Evolutionary conservation across 1,284 basidiomycete genomes (phyloP), one percentile per base, ranked within the genome.

Genomic region (Peniophora sp.): DNA sequence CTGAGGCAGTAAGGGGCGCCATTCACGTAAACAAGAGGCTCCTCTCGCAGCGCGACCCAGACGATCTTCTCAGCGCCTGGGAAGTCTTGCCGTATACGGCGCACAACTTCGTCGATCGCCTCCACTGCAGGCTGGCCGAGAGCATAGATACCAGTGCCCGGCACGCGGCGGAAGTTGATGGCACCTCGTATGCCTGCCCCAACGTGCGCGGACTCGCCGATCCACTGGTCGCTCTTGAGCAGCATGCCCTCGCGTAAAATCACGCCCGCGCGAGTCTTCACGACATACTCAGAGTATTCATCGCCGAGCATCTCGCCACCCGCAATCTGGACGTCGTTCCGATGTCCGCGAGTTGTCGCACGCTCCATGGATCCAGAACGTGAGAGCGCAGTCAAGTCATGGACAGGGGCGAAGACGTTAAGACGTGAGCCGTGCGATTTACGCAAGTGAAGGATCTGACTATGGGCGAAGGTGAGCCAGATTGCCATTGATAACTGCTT

Each of bases 1-100:
- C 91, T 74, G 63, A 89, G 66, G 58, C 88, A 90, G 60, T 87
- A 89, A 1, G 87, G 88, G 10, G 83, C 80, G 35, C 90, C 92
- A 59, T 97, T 97, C 61, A 99, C 83, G 62, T 96, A 95, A 1
- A 97, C 90, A 49, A 99, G 79, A 0, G 96, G 96, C 65, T 99
- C 96, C 60, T 94, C 93, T 17, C 95, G 76, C 32, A 99, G 70
- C 22, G 94, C 95, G 52, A 99, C 83, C 97, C 96, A 99, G 10
- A 92, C 77, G 23, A 96, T 79, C 39, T 77, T 77, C 10, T 74
- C 74, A 0, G 83, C 74, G 11, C 68, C 65, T 0, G 88, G 83
- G 58, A 89, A 78, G 0, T 78, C 73, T 14, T 70, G 64, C 55
- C 81, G 83, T 46, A 93, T 77, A n/a, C 80, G 74, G 2, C 73